Conservation (phyloP, 306 rosid species). For the Rosa lucieae region DNA sequence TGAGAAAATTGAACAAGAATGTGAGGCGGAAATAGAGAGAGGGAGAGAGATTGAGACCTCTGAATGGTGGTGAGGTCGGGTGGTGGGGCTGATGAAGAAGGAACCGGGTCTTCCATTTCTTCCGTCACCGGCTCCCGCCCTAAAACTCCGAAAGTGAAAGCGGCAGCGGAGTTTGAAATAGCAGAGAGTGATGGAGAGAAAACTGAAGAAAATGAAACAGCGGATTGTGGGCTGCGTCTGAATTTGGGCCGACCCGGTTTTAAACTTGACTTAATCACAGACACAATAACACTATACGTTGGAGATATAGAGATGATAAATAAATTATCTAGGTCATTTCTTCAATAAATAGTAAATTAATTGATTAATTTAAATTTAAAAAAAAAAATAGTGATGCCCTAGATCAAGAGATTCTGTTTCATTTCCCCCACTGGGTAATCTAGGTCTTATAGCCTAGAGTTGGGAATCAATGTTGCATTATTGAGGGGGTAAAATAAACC, state of each 20-base stretch:
- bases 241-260: background rate
- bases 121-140: background rate
- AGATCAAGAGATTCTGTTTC: too few species aligned
- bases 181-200: background rate
- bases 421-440: too few species aligned
- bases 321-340: too few species aligned
- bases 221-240: background rate
- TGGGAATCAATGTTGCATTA: too few species aligned
- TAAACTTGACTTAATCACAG: too few species aligned
- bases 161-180: background rate
- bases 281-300: too few species aligned
- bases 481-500: too few species aligned
- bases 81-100: conserved; percentile 16
- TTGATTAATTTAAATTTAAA: too few species aligned
- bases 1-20: background rate
- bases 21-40: background rate
- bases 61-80: conserved; percentile 35
- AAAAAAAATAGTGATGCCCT: too few species aligned
- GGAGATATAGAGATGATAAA: too few species aligned
- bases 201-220: background rate
- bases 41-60: conserved; percentile 44
- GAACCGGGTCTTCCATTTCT: conserved; percentile 32
- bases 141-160: background rate
- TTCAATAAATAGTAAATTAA: too few species aligned
- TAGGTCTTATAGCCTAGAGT: too few species aligned